A percentile compares a stretch with the other conserved stretches of the same genome.
Evolutionary conservation across 1,284 basidiomycete species (phyloP).

Genomic region (Gymnopus androsaceus): DNA sequence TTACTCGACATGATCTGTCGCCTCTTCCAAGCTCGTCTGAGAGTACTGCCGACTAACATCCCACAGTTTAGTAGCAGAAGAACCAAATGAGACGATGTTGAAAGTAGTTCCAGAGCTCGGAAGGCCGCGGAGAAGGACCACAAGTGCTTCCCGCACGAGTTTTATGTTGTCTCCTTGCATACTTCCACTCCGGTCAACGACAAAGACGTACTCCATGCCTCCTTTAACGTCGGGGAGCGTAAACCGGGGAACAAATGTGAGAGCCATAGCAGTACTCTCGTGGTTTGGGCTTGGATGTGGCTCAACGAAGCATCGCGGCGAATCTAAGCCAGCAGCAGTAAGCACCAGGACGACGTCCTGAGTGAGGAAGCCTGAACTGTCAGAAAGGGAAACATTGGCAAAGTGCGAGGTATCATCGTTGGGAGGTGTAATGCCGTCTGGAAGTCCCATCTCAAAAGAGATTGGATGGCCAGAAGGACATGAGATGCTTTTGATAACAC

Average conservation of each 20-base stretch:
- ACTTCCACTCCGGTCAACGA: conserved; percentile 3
- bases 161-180: background rate
- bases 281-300: background rate
- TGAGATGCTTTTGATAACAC: conserved; percentile 9
- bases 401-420: conserved; percentile 1
- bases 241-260: conserved; percentile 1
- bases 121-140: conserved; percentile 1
- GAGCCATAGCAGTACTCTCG: conserved; percentile 16
- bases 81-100: conserved; percentile 2
- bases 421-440: conserved; percentile 4
- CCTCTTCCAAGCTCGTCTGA: background rate
- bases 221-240: background rate
- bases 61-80: background rate
- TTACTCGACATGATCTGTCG: conserved; percentile 1
- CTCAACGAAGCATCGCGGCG: background rate
- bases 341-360: background rate
- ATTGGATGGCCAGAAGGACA: conserved; percentile 16
- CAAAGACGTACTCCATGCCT: conserved; percentile 1
- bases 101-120: background rate
- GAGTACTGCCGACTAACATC: background rate
- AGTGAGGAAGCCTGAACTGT: background rate
- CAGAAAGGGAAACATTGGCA: conserved; percentile 3
- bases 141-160: background rate
- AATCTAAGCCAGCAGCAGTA: background rate
- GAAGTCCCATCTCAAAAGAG: conserved; percentile 6